Base-by-base conservation (phyloP, 371 early-diverging fungal species). In the Smittium mucronatum region DNA sequence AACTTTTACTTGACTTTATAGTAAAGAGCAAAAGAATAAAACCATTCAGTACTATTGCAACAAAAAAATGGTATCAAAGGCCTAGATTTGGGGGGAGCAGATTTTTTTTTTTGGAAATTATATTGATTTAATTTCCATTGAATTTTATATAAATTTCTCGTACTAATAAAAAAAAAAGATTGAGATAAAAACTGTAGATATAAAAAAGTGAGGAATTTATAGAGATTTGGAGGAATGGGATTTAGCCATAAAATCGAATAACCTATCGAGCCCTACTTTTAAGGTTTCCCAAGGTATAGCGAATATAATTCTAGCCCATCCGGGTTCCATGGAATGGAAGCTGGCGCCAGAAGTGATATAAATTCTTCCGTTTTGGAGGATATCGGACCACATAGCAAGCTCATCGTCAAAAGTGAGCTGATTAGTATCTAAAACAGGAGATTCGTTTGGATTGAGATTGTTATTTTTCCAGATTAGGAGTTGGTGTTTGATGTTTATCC, bases 221-320 rank as follows among this genome's bases (percentile, higher is more conserved):
- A n/a, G n/a, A n/a, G n/a, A n/a, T n/a, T n/a, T n/a, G n/a, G n/a
- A n/a, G n/a, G n/a, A n/a, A n/a, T n/a, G n/a, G 47, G 47, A 47
- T 11, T 47, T 47, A 47, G 47, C 17, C 8, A 64, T 25, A 64
- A 64, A 64, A 28, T 36, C 64, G 25, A 64, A 28, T 5, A 86
- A 60, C 25, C 87, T 75, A 58, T 78, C 72, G 33, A 88, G 57
- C 0, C 81, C 86, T 16, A 82, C 29, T 16, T 76, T 69, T 64
- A 88, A 60, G 67, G 76, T 73, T 5, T 80, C 77, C 70, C 74
- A 72, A 2, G 72, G 73, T 5, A 81, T 74, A 17, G 87, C 74
- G 67, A 85, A 83, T 15, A 82, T 80, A 60, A 89, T 59, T 26
- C 93, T 81, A 74, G 87, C 86, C 76, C 82, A 89, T 0, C 93